Percentiles rank a stretch among this genome's conserved stretches.
Conservation (phyloP, 2,329 filamentous ascomycete genomes). For the Fusarium duplospermum region DNA sequence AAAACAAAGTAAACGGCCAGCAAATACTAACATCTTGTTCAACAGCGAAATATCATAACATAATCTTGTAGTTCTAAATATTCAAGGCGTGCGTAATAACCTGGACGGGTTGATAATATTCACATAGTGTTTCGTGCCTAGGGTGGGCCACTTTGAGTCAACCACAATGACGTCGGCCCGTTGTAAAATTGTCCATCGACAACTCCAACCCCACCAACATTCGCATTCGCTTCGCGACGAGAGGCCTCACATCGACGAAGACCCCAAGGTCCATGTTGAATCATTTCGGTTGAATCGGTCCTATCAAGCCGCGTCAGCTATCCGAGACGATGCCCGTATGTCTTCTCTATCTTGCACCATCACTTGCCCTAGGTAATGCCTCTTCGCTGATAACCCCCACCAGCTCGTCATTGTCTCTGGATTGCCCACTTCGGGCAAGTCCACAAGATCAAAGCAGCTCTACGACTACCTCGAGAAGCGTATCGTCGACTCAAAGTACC, state of each 20-base stretch:
- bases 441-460: conserved; percentile 74
- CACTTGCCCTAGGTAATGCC: conserved; percentile 4
- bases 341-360: not conserved
- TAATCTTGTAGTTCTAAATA: not conserved
- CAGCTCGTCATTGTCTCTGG: conserved; percentile 76
- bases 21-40: not conserved
- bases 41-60: not conserved
- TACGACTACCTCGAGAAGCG: conserved; percentile 71
- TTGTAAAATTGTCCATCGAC: conserved; percentile 22
- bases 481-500: conserved; percentile 65
- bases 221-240: not conserved
- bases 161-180: conserved; percentile 31
- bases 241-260: not conserved
- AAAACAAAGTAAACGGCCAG: not conserved
- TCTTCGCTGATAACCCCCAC: conserved; percentile 12
- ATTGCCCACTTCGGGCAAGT: conserved; percentile 76
- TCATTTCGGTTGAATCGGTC: not conserved
- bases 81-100: not conserved
- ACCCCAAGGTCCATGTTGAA: not conserved
- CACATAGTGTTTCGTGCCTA: not conserved
- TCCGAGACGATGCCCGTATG: conserved; percentile 43
- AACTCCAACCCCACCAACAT: conserved; percentile 14
- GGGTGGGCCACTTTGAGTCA: not conserved
- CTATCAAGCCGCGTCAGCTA: not conserved
- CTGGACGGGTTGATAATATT: not conserved